Conservation (phyloP, 2,329 filamentous ascomycete species). For the Hymenoscyphus salicellus region DNA sequence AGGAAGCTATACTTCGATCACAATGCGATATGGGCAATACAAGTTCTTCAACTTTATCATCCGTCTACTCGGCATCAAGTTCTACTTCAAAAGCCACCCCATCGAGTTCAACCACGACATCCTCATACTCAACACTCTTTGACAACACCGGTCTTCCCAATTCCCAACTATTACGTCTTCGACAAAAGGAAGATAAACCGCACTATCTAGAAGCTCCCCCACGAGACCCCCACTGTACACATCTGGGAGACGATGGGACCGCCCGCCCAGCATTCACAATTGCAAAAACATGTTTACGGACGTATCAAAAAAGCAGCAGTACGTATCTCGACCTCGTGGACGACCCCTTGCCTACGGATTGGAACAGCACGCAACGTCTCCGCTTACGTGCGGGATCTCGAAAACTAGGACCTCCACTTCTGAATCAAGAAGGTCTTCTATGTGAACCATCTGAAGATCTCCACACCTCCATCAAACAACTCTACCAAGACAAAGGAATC, state of each 20-base stretch:
- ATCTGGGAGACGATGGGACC: constrained; percentile 47
- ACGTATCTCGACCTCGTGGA: constrained; percentile 61
- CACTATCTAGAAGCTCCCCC: constrained; percentile 38
- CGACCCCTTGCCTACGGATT: constrained; percentile 41
- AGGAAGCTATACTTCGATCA: background rate
- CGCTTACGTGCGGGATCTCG: constrained; percentile 51
- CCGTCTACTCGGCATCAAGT: background rate
- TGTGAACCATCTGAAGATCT: constrained; percentile 19
- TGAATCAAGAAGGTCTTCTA: constrained; percentile 20
- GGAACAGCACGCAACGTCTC: constrained; percentile 39
- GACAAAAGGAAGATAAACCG: constrained; percentile 35
- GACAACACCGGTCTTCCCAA: constrained; percentile 22
- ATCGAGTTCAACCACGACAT: constrained; percentile 11
- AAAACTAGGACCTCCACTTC: constrained; percentile 35
- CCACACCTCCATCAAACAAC: constrained; percentile 24
- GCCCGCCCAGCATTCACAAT: constrained; percentile 47
- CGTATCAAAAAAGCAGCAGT: constrained; percentile 52
- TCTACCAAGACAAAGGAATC: constrained; percentile 26
- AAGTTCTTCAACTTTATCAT: background rate
- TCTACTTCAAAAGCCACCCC: constrained; percentile 6
- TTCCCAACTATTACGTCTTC: constrained; percentile 26
- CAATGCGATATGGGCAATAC: background rate
- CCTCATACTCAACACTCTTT: constrained; percentile 14
- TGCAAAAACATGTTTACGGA: constrained; percentile 51
- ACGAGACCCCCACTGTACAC: constrained; percentile 45